Percentiles rank a stretch among this genome's conserved stretches.
Evolutionary conservation across 257 asterid species (phyloP).

Genomic region (Perilla frutescens): DNA sequence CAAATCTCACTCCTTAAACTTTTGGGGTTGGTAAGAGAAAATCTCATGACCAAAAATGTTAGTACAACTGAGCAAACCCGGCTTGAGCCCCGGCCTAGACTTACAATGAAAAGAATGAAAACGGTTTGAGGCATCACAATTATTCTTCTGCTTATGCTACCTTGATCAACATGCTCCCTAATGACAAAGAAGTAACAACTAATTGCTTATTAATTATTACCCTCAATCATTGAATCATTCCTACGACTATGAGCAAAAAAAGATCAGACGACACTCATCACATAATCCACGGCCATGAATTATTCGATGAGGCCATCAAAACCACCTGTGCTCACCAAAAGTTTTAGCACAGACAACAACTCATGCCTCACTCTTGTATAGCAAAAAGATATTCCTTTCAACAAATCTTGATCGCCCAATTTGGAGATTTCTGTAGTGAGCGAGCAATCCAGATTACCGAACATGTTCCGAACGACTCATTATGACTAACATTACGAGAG

Average conservation of each 20-base stretch:
- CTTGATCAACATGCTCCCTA: background rate
- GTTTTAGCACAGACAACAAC: too few species aligned
- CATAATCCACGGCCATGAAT: too few species aligned
- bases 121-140: background rate
- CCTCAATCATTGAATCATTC: too few species aligned
- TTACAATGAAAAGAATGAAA: background rate
- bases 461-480: background rate
- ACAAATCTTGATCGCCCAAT: background rate
- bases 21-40: background rate
- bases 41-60: background rate
- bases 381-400: too few species aligned
- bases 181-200: background rate
- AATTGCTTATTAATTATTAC: background rate
- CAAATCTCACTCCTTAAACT: background rate
- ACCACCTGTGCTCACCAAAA: background rate
- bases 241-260: background rate
- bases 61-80: too few species aligned
- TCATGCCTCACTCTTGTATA: too few species aligned
- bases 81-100: background rate
- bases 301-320: constrained; percentile 8
- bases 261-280: too few species aligned
- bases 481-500: background rate
- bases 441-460: background rate
- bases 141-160: background rate
- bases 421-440: background rate